Base-by-base conservation (phyloP, 2,329 filamentous ascomycete species). In the Aspergillus ruber region DNA sequence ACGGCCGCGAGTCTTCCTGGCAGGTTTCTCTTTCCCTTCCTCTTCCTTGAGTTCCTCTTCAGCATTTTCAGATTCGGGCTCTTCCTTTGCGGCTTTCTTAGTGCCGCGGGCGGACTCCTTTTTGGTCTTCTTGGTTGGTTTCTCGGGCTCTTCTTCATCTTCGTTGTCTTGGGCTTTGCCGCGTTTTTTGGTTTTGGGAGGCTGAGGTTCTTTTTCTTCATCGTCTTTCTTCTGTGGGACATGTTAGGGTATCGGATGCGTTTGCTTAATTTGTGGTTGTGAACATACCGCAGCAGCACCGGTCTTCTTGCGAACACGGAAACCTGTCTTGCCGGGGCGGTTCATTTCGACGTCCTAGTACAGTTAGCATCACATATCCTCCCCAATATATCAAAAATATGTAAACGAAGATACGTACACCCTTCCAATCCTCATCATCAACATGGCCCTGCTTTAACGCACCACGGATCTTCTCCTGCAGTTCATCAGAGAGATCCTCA, bases 361-460 rank as follows among this genome's bases (percentile, higher is more conserved):
- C 4, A 44, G 48, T 59, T 25, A 44, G 50, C 32, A 52, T 41
- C 44, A 48, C 36, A 43, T 17, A 43, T 3, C 18, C 18, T 32
- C 42, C 8, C 18, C 12, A 44, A 48, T 20, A 5, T 23, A 7
- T 23, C n/a, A 25, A 25, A 45, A 43, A 2, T 38, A 20, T 25
- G 18, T 20, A 21, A 25, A 53, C 27, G 20, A 35, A 15, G 23
- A n/a, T 44, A 57, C 86, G 71, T 78, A 95, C 90, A 10, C 89
- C 89, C 29, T 85, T 91, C 82, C 89, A 96, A 58, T 96, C 91
- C 44, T 88, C 84, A 38, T 88, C 78, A 56, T 86, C 85, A 58
- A 97, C 85, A 59, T 93, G 87, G 20, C 88, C 89, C 63, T 90
- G 79, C 49, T 79, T 76, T 20, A 96, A 67, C 44, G 86, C 88